Evolutionary conservation across 164 flowering plant genomes (phyloP), one percentile per base, ranked within the genome.

Genomic region (Protea cynaroides): DNA sequence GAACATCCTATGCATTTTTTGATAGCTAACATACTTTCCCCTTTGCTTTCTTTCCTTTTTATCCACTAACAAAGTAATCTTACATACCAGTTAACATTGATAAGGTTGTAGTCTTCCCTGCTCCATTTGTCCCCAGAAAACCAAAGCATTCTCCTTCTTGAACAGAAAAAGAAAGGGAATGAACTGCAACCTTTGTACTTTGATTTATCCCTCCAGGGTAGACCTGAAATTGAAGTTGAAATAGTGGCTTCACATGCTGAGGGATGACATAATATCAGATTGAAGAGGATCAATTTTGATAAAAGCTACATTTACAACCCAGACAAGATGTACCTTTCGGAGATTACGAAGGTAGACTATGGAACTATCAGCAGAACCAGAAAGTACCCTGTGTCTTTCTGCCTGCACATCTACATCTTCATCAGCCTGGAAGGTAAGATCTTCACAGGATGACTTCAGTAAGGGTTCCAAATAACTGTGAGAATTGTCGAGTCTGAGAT

Each of bases 121-220:
- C 99, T 69, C 99, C 97, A 85, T 91, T 94, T 63, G 97, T 89
- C 76, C 99, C 99, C 55, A 94, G 75, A 74, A 94, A 94, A 14
- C 99, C 99, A 81, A 94, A 94, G 72, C 99, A 94, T 75, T 94
- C 99, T 76, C 99, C 99, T 72, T 86, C 90, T 70, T 84, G 90
- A 69, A 94, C 97, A 59, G 97, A 74, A 67, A 94, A 94, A 69
- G 92, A 80, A 67, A 94, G 81, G 47, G 96, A 86, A 68, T 88
- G 77, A 61, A 94, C 99, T 57, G 99, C 99, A 72, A 88, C 78
- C 79, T 94, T 94, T 63, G 72, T 25, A 63, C 74, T 67, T 22
- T 58, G 76, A 55, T 66, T 72, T 71, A 66, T 80, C 59, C 78
- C 81, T 56, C 92, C 93, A 49, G 90, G 84, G 78, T 86, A 94